Evolutionary conservation across 345 rosid species (phyloP).

Genomic region (Erodium maritimum): DNA sequence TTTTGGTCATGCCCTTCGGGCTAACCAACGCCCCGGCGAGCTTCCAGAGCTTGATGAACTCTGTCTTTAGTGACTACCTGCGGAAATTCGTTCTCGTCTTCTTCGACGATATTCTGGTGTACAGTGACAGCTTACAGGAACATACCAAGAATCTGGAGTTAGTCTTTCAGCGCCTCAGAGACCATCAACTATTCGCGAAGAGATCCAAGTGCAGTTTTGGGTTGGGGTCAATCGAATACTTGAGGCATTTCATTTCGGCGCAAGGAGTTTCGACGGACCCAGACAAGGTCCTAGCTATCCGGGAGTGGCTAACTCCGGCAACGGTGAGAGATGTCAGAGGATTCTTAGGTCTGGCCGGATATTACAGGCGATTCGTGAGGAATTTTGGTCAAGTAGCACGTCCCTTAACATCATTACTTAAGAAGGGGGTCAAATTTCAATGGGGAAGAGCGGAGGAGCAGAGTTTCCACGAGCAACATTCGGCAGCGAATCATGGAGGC

Average conservation of each 20-base stretch:
- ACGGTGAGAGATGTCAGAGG: neutral
- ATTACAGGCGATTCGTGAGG: too few species aligned
- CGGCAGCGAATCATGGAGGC: too few species aligned
- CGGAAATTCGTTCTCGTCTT: neutral
- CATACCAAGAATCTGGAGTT: neutral
- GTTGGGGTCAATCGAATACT: neutral
- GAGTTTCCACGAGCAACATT: too few species aligned
- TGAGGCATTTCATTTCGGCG: neutral
- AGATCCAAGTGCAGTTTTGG: neutral
- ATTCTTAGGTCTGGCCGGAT: too few species aligned
- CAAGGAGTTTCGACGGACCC: slow-evolving; percentile 2
- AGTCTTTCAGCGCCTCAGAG: neutral
- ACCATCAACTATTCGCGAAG: neutral
- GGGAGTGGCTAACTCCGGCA: neutral
- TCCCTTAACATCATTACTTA: too few species aligned
- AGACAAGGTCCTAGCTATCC: neutral
- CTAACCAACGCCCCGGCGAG: too few species aligned
- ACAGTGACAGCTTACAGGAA: neutral
- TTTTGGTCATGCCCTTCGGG: too few species aligned
- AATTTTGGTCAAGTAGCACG: too few species aligned
- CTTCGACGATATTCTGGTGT: slow-evolving; percentile 5
- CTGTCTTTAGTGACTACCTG: too few species aligned
- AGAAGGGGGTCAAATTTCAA: too few species aligned
- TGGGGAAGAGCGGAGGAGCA: too few species aligned
- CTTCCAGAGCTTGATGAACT: too few species aligned